Evolutionary conservation across 495 filamentous ascomycete genomes (phyloP).

Genomic region (Cercophora newfieldiana): DNA sequence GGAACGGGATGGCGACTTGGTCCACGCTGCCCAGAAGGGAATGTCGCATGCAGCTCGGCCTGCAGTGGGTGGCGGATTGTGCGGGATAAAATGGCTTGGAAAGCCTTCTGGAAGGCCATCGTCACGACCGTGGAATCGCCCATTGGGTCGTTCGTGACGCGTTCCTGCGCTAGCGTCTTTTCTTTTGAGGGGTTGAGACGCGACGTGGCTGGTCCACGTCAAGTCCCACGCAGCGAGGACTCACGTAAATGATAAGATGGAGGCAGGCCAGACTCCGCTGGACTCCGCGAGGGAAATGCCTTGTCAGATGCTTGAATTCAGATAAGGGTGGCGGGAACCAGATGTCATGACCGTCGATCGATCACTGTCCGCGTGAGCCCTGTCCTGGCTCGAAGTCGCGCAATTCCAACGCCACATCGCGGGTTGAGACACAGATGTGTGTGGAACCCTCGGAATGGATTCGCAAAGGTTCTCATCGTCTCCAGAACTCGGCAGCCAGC

Average conservation of each 20-base stretch:
- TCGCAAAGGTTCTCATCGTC: neutral
- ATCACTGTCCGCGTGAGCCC: neutral
- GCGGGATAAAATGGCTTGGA: slow-evolving; percentile 7
- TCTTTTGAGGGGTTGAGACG: neutral
- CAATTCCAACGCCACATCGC: neutral
- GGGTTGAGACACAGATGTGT: neutral
- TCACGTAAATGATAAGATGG: neutral
- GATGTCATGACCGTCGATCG: neutral
- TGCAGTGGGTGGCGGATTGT: neutral
- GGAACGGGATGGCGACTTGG: neutral
- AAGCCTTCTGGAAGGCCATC: slow-evolving; percentile 34
- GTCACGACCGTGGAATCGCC: slow-evolving; percentile 22
- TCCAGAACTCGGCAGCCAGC: neutral
- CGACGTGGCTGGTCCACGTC: neutral
- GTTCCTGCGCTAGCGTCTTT: slow-evolving; percentile 30
- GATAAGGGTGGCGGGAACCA: neutral
- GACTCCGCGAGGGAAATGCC: neutral
- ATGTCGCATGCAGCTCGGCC: neutral
- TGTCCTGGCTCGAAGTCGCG: neutral
- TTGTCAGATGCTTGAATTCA: neutral
- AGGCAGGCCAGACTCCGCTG: neutral
- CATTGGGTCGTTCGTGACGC: slow-evolving; percentile 20
- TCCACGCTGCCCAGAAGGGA: neutral
- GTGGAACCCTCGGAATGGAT: neutral
- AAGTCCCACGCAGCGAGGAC: neutral